These are phyloP conservation scores for Saccharomyces hybrid DNA, from an alignment of 1,139 yeast genomes.

Conservation along the genomic window DNA sequence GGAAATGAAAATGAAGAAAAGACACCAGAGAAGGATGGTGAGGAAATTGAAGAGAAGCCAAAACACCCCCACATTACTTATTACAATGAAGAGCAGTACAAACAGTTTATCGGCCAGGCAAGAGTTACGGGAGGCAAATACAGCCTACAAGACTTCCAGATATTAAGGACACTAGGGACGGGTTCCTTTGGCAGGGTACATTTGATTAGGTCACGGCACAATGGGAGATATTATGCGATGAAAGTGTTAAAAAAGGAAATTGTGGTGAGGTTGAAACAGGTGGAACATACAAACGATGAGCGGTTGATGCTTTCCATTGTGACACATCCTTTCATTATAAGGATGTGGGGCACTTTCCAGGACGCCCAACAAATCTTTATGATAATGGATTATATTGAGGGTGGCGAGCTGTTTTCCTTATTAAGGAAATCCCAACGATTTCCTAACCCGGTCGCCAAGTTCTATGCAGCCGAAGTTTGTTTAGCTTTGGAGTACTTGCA, in stretches of 20 bases:
- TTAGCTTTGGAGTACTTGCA: conserved; percentile 87
- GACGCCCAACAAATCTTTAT: conserved; percentile 78
- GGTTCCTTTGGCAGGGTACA: conserved; percentile 96
- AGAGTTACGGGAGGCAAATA: conserved; percentile 68
- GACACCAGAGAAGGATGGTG: conserved; percentile 6
- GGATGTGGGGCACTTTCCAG: conserved; percentile 98
- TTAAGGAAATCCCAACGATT: conserved; percentile 84
- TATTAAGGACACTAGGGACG: conserved; percentile 84
- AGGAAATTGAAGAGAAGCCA: conserved; percentile 3
- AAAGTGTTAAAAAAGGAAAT: conserved; percentile 81
- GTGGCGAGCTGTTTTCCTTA: conserved; percentile 85
- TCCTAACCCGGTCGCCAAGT: conserved; percentile 94
- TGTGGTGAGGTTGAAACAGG: conserved; percentile 89
- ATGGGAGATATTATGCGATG: conserved; percentile 86
- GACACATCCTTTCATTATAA: conserved; percentile 82
- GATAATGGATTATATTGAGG: conserved; percentile 97
- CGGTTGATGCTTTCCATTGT: conserved; percentile 84
- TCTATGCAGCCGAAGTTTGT: conserved; percentile 91
- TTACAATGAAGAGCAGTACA: not conserved
- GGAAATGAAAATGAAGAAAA: not conserved
- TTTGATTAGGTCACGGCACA: conserved; percentile 80
- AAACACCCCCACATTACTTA: conserved; percentile 7
- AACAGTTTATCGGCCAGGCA: conserved; percentile 16
- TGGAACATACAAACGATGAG: conserved; percentile 94
- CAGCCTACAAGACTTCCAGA: conserved; percentile 74